Evolutionary conservation across 331 rosid species (phyloP).

Genomic region (Saraca asoca): DNA sequence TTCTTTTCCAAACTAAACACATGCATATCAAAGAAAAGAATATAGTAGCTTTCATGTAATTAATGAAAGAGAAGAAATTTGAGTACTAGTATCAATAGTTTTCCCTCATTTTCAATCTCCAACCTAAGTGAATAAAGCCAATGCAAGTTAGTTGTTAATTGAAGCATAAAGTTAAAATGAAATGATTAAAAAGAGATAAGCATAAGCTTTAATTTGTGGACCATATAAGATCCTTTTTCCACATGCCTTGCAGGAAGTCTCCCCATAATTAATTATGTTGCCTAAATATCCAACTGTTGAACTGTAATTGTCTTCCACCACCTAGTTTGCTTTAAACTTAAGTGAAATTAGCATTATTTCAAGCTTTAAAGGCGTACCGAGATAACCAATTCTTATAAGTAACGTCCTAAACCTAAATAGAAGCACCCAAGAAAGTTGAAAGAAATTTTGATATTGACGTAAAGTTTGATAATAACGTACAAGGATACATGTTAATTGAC

Average conservation of each 20-base stretch:
- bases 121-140: constrained; percentile 7
- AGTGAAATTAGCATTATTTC: constrained; percentile 36
- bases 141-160: constrained; percentile 32
- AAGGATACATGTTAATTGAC: no score
- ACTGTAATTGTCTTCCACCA: constrained; percentile 17
- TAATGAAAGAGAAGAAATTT: constrained; percentile 21
- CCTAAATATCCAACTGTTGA: constrained; percentile 31
- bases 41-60: neutral
- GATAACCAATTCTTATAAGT: constrained; percentile 34
- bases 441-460: neutral
- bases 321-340: constrained; percentile 35
- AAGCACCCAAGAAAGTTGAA: constrained; percentile 11
- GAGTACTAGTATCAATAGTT: neutral
- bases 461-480: no score
- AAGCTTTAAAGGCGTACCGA: constrained; percentile 31
- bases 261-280: constrained; percentile 22
- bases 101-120: neutral
- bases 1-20: no score
- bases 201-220: constrained; percentile 18
- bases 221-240: no score
- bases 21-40: no score
- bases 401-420: constrained; percentile 34
- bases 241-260: constrained; percentile 14
- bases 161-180: constrained; percentile 16
- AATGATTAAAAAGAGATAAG: constrained; percentile 26